These are phyloP conservation scores for Sclerotinia spermophila DNA, from an alignment of 2,329 filamentous ascomycete species.

Conservation along the genomic window DNA sequence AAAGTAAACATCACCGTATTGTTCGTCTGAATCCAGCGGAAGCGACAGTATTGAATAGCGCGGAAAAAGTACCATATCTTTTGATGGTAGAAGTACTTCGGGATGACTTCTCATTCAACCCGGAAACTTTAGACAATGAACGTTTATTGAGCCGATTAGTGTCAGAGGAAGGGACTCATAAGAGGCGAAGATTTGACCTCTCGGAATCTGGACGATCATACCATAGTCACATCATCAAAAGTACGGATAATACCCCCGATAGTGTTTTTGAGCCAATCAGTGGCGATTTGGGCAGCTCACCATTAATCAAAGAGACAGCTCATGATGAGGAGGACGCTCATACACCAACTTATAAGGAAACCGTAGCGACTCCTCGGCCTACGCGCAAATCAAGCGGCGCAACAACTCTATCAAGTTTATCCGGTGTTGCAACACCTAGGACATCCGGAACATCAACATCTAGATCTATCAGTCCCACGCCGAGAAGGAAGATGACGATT, in stretches of 20 bases:
- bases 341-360: slow-evolving; percentile 31
- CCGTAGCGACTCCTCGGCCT: slow-evolving; percentile 35
- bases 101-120: slow-evolving; percentile 81
- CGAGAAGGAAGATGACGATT: slow-evolving; percentile 58
- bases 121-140: slow-evolving; percentile 69
- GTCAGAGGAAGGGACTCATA: slow-evolving; percentile 50
- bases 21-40: slow-evolving; percentile 80
- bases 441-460: slow-evolving; percentile 67
- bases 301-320: slow-evolving; percentile 58
- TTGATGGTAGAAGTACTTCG: slow-evolving; percentile 80
- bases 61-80: slow-evolving; percentile 79
- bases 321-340: slow-evolving; percentile 39
- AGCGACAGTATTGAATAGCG: slow-evolving; percentile 80
- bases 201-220: slow-evolving; percentile 59
- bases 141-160: slow-evolving; percentile 57
- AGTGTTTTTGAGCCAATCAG: slow-evolving; percentile 81
- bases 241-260: slow-evolving; percentile 45
- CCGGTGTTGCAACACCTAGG: slow-evolving; percentile 62
- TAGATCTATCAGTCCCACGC: slow-evolving; percentile 63
- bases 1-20: slow-evolving; percentile 76
- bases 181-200: slow-evolving; percentile 63
- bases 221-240: slow-evolving; percentile 39
- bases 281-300: slow-evolving; percentile 73
- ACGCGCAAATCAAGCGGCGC: slow-evolving; percentile 60
- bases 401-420: slow-evolving; percentile 56